phyloP scores from a whole-genome alignment of 495 filamentous ascomycete genomes.

The Trypethelium eluteriae region DNA sequence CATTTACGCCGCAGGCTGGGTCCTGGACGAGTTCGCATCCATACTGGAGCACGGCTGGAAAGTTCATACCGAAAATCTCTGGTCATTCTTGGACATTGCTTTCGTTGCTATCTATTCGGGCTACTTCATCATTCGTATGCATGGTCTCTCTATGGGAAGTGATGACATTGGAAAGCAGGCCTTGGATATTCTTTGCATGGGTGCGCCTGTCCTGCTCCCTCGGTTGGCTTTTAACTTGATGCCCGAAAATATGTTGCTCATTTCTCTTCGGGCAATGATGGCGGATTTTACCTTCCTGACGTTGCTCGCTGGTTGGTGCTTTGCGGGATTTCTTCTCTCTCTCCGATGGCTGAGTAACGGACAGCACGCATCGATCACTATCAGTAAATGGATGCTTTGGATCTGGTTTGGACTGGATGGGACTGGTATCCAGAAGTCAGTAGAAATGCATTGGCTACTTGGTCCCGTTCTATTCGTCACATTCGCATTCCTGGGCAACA shows the following conservation, averaged over 20 bases:
- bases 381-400: constrained; percentile 74
- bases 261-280: constrained; percentile 68
- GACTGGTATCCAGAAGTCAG: constrained; percentile 58
- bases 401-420: constrained; percentile 75
- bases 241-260: constrained; percentile 65
- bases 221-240: constrained; percentile 66
- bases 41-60: constrained; percentile 66
- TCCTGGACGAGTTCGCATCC: constrained; percentile 62
- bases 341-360: constrained; percentile 54
- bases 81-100: constrained; percentile 67
- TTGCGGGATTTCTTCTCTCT: constrained; percentile 63
- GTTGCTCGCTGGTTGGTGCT: constrained; percentile 60
- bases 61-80: constrained; percentile 70
- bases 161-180: constrained; percentile 46
- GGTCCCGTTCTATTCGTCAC: constrained; percentile 63
- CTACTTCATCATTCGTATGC: constrained; percentile 54
- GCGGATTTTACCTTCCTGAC: constrained; percentile 60
- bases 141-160: constrained; percentile 43
- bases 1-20: constrained; percentile 63
- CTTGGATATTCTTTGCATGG: constrained; percentile 60
- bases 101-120: constrained; percentile 54
- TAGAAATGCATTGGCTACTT: constrained; percentile 57
- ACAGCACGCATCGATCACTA: constrained; percentile 45
- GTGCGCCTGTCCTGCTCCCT: constrained; percentile 62
- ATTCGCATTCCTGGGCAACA: constrained; percentile 69